phyloP scores from a whole-genome alignment of 1,139 yeast species.

The Candida gigantensis region DNA sequence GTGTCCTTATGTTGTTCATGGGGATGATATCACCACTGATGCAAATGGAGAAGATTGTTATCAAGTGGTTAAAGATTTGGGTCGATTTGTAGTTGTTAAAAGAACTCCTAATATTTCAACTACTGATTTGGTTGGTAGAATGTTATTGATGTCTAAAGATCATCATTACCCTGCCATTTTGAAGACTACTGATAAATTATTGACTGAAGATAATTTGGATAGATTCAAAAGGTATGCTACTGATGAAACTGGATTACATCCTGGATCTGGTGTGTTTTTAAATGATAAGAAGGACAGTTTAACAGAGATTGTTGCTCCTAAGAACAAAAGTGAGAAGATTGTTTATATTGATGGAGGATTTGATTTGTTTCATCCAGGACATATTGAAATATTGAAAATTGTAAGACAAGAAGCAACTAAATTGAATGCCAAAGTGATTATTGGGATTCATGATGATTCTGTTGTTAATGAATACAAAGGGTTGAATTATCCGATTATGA shows the following conservation, averaged over 20 bases:
- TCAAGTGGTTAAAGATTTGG: slow-evolving; percentile 76
- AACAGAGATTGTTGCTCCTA: slow-evolving; percentile 38
- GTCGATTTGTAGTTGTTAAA: slow-evolving; percentile 85
- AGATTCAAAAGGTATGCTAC: slow-evolving; percentile 62
- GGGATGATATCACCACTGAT: slow-evolving; percentile 96
- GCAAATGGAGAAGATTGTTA: slow-evolving; percentile 95
- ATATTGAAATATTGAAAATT: slow-evolving; percentile 65
- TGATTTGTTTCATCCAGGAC: slow-evolving; percentile 93
- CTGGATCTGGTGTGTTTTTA: slow-evolving; percentile 64
- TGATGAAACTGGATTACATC: slow-evolving; percentile 59
- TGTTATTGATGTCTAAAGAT: slow-evolving; percentile 60
- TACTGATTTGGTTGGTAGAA: slow-evolving; percentile 92
- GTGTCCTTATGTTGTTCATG: slow-evolving; percentile 91
- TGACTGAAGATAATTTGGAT: slow-evolving; percentile 33
- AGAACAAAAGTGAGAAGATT: slow-evolving; percentile 25
- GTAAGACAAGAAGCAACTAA: slow-evolving; percentile 42
- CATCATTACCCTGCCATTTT: slow-evolving; percentile 55
- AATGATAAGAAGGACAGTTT: slow-evolving; percentile 14
- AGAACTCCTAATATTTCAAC: slow-evolving; percentile 94
- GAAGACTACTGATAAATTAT: slow-evolving; percentile 27
- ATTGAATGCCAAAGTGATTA: slow-evolving; percentile 51
- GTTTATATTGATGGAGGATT: slow-evolving; percentile 82
- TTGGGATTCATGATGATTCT: slow-evolving; percentile 70
- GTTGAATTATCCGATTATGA: slow-evolving; percentile 81
- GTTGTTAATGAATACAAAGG: slow-evolving; percentile 63